A percentile compares a stretch with the other conserved stretches of the same genome.
Conservation (phyloP, 140 eudicot species). For the Flaveria floridana region DNA sequence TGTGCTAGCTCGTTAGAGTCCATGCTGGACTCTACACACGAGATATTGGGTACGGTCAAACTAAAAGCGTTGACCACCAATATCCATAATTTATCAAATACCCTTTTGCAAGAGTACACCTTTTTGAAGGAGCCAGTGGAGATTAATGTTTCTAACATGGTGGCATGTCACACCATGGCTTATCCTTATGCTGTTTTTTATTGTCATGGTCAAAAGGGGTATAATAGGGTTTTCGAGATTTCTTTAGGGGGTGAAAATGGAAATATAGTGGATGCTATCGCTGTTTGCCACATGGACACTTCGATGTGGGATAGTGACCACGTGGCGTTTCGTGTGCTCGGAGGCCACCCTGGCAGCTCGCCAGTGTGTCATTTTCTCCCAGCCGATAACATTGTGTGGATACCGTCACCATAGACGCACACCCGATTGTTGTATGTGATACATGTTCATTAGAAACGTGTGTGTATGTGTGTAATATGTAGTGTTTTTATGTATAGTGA, state of each 20-base stretch:
- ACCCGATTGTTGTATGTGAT: not conserved
- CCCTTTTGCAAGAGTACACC: conserved; percentile 52
- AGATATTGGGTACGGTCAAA: conserved; percentile 42
- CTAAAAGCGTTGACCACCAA: conserved; percentile 50
- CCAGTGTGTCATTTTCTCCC: conserved; percentile 79
- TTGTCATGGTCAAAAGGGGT: conserved; percentile 61
- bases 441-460: not conserved
- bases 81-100: conserved; percentile 24
- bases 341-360: conserved; percentile 56
- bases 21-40: conserved; percentile 54
- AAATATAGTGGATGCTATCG: conserved; percentile 53
- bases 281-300: conserved; percentile 71
- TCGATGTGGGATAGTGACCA: conserved; percentile 60
- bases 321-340: conserved; percentile 55
- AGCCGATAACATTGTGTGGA: conserved; percentile 58
- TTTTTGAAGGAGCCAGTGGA: conserved; percentile 42
- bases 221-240: conserved; percentile 50
- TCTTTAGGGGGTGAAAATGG: conserved; percentile 63
- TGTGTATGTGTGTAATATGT: conserved; percentile 18
- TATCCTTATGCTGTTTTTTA: conserved; percentile 78
- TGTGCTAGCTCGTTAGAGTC: conserved; percentile 80
- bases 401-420: conserved; percentile 32
- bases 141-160: conserved; percentile 38
- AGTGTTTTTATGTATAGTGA: not conserved
- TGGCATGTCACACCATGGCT: conserved; percentile 84